These are phyloP conservation scores for Amanita inopinata DNA, from an alignment of 768 basidiomycete species.

Conservation along the genomic window DNA sequence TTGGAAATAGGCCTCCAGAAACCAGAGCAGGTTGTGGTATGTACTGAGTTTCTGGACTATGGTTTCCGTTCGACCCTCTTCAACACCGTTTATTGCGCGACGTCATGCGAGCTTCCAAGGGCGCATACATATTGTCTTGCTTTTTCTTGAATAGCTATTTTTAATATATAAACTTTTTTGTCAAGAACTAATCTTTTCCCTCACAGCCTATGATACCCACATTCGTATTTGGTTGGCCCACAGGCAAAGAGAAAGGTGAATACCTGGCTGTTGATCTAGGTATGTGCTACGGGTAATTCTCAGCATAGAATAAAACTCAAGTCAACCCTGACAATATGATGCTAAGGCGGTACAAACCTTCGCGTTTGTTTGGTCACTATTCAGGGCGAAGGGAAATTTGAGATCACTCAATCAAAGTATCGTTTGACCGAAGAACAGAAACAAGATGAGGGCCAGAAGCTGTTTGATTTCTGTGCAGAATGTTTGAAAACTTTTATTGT, in stretches of 20 bases:
- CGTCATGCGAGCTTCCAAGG: not conserved
- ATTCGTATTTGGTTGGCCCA: slow-evolving; percentile 93
- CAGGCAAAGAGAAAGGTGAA: slow-evolving; percentile 80
- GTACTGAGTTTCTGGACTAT: slow-evolving; percentile 23
- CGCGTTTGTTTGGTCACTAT: slow-evolving; percentile 95
- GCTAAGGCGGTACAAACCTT: slow-evolving; percentile 86
- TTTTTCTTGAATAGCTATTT: not conserved
- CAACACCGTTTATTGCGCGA: not conserved
- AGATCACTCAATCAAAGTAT: slow-evolving; percentile 96
- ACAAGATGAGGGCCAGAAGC: slow-evolving; percentile 88
- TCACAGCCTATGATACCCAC: slow-evolving; percentile 96
- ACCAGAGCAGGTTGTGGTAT: slow-evolving; percentile 76
- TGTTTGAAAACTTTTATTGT: slow-evolving; percentile 85
- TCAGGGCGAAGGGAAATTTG: slow-evolving; percentile 90
- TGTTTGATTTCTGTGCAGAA: slow-evolving; percentile 97
- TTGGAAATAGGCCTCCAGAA: slow-evolving; percentile 82
- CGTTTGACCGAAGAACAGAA: slow-evolving; percentile 97
- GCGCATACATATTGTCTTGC: not conserved
- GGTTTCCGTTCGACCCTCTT: not conserved
- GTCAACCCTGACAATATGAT: too few species aligned
- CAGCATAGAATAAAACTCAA: too few species aligned
- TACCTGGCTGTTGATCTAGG: slow-evolving; percentile 87
- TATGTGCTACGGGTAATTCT: slow-evolving; percentile 23
- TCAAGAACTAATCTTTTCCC: slow-evolving; percentile 11
- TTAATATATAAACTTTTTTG: not conserved